Percentiles rank a stretch among this genome's conserved stretches.
These are phyloP conservation scores for Lachnellula subtilissima DNA, from an alignment of 2,329 filamentous ascomycete species.

Conservation along the genomic window DNA sequence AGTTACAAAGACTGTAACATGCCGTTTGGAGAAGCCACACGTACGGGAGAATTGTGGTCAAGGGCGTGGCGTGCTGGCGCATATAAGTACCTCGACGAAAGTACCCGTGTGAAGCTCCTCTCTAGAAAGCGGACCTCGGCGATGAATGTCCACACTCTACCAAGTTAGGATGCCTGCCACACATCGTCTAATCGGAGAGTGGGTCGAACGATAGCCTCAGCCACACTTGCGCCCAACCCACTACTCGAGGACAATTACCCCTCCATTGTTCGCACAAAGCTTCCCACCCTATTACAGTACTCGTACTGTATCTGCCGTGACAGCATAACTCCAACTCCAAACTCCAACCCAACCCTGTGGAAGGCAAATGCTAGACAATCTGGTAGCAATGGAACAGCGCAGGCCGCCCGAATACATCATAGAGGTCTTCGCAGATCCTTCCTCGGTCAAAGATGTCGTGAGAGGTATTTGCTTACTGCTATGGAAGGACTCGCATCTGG, in stretches of 20 bases:
- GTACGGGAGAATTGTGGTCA: not conserved
- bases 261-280: not conserved
- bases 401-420: slow-evolving; percentile 82
- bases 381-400: slow-evolving; percentile 53
- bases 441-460: slow-evolving; percentile 85
- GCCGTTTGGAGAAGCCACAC: slow-evolving; percentile 4
- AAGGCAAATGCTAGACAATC: slow-evolving; percentile 13
- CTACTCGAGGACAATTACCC: not conserved
- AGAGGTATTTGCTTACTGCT: slow-evolving; percentile 58
- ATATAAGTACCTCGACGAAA: no score
- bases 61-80: no score
- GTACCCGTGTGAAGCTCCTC: no score
- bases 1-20: slow-evolving; percentile 13
- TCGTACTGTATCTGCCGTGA: no score
- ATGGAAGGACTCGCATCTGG: not conserved
- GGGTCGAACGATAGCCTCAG: not conserved
- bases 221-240: no score
- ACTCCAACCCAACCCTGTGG: not conserved
- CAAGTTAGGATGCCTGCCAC: not conserved
- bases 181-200: not conserved
- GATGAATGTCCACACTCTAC: not conserved
- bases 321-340: not conserved
- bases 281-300: not conserved
- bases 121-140: not conserved
- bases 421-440: slow-evolving; percentile 88